A percentile compares a stretch with the other conserved stretches of the same genome.
Conservation (phyloP, 192 early-diverging fungal species). For the Powellomyces hirtus region DNA sequence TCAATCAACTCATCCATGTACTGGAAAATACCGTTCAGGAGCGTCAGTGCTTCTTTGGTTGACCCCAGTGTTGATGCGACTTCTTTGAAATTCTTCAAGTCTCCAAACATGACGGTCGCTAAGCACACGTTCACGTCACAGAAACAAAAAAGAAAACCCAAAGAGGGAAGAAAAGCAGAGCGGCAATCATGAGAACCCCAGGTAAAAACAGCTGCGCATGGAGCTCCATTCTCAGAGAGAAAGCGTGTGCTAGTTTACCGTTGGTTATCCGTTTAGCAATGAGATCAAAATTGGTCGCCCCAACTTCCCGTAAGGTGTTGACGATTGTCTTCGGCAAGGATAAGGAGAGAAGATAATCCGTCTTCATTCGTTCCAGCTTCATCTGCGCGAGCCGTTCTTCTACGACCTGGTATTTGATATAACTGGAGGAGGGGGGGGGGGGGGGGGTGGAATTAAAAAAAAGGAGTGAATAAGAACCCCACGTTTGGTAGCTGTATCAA, state of each 20-base stretch:
- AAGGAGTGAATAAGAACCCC: no score
- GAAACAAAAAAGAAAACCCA: no score
- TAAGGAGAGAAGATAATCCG: conserved; percentile 45
- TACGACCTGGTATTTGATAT: conserved; percentile 43
- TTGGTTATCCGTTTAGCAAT: conserved; percentile 41
- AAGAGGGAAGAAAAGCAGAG: neutral
- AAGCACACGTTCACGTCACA: no score
- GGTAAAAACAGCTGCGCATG: neutral
- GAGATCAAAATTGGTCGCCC: conserved; percentile 40
- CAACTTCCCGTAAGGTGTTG: conserved; percentile 41
- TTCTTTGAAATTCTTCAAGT: conserved; percentile 51
- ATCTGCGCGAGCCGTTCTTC: conserved; percentile 36
- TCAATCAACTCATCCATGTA: conserved; percentile 41
- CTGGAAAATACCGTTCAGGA: conserved; percentile 47
- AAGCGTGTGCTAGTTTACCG: neutral
- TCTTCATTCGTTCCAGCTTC: conserved; percentile 38
- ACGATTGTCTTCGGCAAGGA: conserved; percentile 45
- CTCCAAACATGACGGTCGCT: conserved; percentile 52
- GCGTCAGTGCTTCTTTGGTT: conserved; percentile 31
- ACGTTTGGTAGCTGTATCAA: neutral
- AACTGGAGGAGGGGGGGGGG: conserved; percentile 17
- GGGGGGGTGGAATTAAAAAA: no score
- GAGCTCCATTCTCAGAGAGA: no score
- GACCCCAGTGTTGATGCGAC: conserved; percentile 35
- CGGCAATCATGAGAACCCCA: neutral